These are phyloP conservation scores for Yarrowia sp. DNA, from an alignment of 805 yeast genomes.

Conservation along the genomic window DNA sequence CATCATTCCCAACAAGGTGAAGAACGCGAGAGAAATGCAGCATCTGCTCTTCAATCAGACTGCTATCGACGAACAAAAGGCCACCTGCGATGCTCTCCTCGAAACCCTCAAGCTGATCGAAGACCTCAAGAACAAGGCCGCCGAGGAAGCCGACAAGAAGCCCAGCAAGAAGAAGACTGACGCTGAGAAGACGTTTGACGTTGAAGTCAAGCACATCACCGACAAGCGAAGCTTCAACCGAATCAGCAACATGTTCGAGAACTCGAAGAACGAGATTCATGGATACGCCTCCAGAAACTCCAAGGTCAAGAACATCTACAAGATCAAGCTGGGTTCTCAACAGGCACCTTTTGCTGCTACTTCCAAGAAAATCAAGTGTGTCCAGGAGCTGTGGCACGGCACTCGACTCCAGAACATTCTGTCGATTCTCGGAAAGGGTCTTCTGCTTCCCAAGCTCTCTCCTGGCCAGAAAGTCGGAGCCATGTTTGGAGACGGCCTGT, in stretches of 20 bases:
- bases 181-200: slow-evolving; percentile 8
- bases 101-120: slow-evolving; percentile 18
- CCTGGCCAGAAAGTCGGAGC: slow-evolving; percentile 24
- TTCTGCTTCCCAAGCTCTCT: slow-evolving; percentile 3
- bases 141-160: neutral
- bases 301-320: slow-evolving; percentile 7
- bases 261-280: slow-evolving; percentile 3
- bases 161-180: neutral
- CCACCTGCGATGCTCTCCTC: slow-evolving; percentile 19
- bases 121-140: slow-evolving; percentile 9
- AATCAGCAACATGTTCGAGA: slow-evolving; percentile 9
- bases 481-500: slow-evolving; percentile 25
- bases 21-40: slow-evolving; percentile 1
- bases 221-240: slow-evolving; percentile 5
- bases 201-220: slow-evolving; percentile 1
- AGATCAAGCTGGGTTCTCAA: slow-evolving; percentile 22
- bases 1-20: slow-evolving; percentile 36
- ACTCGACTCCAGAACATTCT: slow-evolving; percentile 10
- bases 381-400: slow-evolving; percentile 23
- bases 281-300: neutral
- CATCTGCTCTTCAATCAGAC: slow-evolving; percentile 4
- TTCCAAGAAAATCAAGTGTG: slow-evolving; percentile 25
- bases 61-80: slow-evolving; percentile 11
- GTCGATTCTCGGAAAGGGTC: slow-evolving; percentile 18
- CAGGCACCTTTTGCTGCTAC: slow-evolving; percentile 18